A percentile compares a stretch with the other conserved stretches of the same genome.
Evolutionary conservation across 148 eudicot genomes (phyloP).

Genomic region (Bassia scoparia): DNA sequence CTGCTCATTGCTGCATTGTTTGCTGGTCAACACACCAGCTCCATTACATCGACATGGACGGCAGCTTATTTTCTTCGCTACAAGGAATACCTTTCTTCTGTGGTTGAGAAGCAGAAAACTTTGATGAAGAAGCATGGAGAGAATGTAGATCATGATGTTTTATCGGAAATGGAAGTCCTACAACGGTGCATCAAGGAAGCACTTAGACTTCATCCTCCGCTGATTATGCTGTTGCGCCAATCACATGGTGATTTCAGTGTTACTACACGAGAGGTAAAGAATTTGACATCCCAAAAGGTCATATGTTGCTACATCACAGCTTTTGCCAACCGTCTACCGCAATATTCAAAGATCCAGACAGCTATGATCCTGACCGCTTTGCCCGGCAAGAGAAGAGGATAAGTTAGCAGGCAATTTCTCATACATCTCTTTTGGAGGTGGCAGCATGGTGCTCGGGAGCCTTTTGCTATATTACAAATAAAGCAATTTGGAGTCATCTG

Average conservation of each 20-base stretch:
- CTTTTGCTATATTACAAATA: slow-evolving; percentile 91
- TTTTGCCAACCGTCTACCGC: slow-evolving; percentile 87
- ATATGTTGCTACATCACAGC: slow-evolving; percentile 95
- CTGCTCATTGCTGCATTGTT: slow-evolving; percentile 90
- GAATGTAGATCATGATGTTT: slow-evolving; percentile 67
- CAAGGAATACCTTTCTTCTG: slow-evolving; percentile 49
- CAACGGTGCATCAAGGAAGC: slow-evolving; percentile 91
- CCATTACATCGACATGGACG: slow-evolving; percentile 93
- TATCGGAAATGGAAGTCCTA: slow-evolving; percentile 82
- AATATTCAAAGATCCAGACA: slow-evolving; percentile 72
- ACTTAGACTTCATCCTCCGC: slow-evolving; percentile 90
- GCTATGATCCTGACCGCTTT: slow-evolving; percentile 81
- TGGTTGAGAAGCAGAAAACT: slow-evolving; percentile 60
- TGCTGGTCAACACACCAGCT: slow-evolving; percentile 96
- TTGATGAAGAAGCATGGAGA: slow-evolving; percentile 61
- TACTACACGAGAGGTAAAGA: slow-evolving; percentile 75
- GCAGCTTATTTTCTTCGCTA: slow-evolving; percentile 76
- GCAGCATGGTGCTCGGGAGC: slow-evolving; percentile 95
- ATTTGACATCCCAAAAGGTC: slow-evolving; percentile 94
- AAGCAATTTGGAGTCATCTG: slow-evolving; percentile 95
- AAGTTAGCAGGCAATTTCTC: slow-evolving; percentile 84
- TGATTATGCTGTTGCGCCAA: slow-evolving; percentile 79
- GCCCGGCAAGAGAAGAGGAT: slow-evolving; percentile 86
- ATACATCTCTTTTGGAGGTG: slow-evolving; percentile 85
- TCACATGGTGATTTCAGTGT: slow-evolving; percentile 83